Evolutionary conservation across 768 basidiomycete genomes (phyloP).

Genomic region (Pisolithus sp.): DNA sequence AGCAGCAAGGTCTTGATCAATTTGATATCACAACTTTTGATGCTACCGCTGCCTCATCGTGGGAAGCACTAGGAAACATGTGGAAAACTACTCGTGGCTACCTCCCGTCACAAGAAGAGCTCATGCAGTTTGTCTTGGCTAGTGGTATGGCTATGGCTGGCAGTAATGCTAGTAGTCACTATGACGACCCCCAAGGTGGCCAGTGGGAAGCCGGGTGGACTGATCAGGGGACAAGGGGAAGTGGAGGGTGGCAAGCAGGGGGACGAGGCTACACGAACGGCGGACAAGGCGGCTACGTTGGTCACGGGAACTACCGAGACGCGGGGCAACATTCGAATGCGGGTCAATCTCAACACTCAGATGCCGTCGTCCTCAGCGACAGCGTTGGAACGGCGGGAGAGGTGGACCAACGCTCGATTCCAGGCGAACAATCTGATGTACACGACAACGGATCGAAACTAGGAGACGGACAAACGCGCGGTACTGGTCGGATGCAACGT

Average conservation of each 20-base stretch:
- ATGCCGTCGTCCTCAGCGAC: slow-evolving; percentile 54
- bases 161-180: slow-evolving; percentile 8
- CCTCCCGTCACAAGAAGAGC: slow-evolving; percentile 64
- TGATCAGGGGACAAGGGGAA: slow-evolving; percentile 32
- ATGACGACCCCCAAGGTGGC: slow-evolving; percentile 14
- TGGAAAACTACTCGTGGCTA: slow-evolving; percentile 67
- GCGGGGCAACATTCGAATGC: slow-evolving; percentile 30
- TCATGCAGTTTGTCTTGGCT: slow-evolving; percentile 67
- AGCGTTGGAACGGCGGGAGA: slow-evolving; percentile 26
- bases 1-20: slow-evolving; percentile 48
- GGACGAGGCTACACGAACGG: slow-evolving; percentile 33
- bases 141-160: slow-evolving; percentile 19
- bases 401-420: neutral
- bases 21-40: slow-evolving; percentile 73
- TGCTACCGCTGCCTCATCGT: slow-evolving; percentile 64
- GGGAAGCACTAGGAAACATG: slow-evolving; percentile 76
- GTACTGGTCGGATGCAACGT: slow-evolving; percentile 54
- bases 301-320: slow-evolving; percentile 46
- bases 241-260: slow-evolving; percentile 32
- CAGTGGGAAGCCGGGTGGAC: slow-evolving; percentile 19
- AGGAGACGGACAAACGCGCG: slow-evolving; percentile 8
- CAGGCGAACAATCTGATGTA: slow-evolving; percentile 1
- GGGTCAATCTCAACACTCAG: slow-evolving; percentile 34
- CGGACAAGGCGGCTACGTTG: slow-evolving; percentile 22
- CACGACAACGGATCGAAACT: neutral